These are phyloP conservation scores for Fusarium sp. DNA, from an alignment of 2,329 filamentous ascomycete species.

Conservation along the genomic window DNA sequence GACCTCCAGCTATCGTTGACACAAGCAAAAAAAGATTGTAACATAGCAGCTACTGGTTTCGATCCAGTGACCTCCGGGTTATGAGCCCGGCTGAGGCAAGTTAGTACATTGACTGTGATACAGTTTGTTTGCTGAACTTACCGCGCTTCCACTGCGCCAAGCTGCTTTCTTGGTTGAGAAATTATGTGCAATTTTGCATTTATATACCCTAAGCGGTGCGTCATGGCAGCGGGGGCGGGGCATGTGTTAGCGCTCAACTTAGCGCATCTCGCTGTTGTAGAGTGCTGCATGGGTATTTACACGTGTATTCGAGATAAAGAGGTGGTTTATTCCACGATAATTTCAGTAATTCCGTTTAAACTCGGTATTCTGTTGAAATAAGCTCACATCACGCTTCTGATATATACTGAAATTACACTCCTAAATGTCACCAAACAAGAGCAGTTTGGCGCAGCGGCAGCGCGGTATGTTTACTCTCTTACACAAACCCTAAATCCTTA, in stretches of 20 bases:
- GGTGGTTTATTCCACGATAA: background rate
- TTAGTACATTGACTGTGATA: background rate
- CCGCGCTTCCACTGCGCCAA: background rate
- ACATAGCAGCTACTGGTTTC: background rate
- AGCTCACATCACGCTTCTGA: background rate
- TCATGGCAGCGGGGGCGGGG: background rate
- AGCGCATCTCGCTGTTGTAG: background rate
- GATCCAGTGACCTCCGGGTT: background rate
- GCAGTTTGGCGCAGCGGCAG: slow-evolving; percentile 16
- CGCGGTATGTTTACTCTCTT: slow-evolving; percentile 1
- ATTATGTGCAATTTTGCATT: background rate
- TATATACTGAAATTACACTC: background rate
- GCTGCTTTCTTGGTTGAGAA: background rate
- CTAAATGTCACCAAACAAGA: slow-evolving; percentile 8
- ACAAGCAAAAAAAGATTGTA: background rate
- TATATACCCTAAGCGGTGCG: background rate
- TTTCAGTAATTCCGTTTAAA: background rate
- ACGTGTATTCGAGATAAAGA: background rate
- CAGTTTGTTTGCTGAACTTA: background rate
- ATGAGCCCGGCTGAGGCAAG: background rate
- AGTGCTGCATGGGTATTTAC: background rate
- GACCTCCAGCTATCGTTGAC: background rate
- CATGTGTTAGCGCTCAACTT: background rate
- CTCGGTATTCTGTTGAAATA: background rate
- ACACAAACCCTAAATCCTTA: too few relatives aligned